Percentiles rank a stretch among this genome's conserved stretches.
Conservation (phyloP, 176 grass and related monocot genomes). For the Aegilops speltoides region DNA sequence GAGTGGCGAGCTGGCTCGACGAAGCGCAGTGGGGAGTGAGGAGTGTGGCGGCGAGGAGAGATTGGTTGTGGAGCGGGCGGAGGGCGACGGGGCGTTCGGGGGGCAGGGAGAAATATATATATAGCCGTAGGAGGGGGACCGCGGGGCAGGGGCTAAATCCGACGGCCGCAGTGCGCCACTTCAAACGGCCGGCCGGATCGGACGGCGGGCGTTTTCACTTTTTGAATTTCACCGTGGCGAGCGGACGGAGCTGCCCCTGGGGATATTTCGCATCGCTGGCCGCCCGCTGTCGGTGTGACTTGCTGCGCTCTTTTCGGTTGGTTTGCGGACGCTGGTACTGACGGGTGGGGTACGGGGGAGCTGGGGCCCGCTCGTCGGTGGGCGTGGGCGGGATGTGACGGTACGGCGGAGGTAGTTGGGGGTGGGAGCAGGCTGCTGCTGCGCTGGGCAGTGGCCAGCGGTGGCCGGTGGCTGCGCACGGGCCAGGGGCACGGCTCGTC, state of each 20-base stretch:
- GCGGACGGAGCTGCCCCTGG: background rate
- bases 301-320: background rate
- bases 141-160: background rate
- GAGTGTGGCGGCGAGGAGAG: slow-evolving; percentile 8
- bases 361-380: background rate
- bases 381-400: background rate
- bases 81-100: background rate
- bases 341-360: background rate
- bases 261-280: background rate
- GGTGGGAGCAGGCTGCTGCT: background rate
- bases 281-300: background rate
- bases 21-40: background rate
- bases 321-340: background rate
- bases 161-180: background rate
- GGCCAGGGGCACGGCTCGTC: background rate
- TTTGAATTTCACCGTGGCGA: background rate
- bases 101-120: slow-evolving; percentile 5
- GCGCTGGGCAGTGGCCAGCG: background rate
- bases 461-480: background rate
- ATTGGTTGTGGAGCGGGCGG: background rate
- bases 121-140: slow-evolving; percentile 12
- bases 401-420: background rate
- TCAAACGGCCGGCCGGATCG: background rate
- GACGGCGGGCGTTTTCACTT: background rate
- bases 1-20: background rate